phyloP scores from a whole-genome alignment of 1,139 yeast genomes.

The Yamadazyma triangularis region DNA sequence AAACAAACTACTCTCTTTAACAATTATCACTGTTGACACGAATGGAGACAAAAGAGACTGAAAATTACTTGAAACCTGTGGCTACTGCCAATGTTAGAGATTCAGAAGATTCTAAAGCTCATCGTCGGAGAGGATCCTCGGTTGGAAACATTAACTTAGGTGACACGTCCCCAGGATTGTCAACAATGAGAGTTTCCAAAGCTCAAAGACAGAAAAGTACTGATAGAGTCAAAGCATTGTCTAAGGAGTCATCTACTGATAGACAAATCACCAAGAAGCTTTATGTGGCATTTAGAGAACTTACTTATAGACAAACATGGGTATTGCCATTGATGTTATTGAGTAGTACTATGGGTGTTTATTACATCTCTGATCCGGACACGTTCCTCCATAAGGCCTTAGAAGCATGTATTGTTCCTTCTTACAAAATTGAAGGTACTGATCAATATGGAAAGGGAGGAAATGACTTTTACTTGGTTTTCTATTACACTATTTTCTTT shows the following conservation, averaged over 20 bases:
- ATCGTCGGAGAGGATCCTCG: constrained; percentile 47
- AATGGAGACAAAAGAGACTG: too few species aligned
- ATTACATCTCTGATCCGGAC: constrained; percentile 47
- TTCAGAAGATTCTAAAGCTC: not conserved
- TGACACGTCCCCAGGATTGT: constrained; percentile 50
- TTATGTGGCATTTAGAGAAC: constrained; percentile 54
- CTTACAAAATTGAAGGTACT: constrained; percentile 59
- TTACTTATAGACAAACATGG: constrained; percentile 76
- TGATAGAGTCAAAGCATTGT: constrained; percentile 29
- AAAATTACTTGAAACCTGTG: not conserved
- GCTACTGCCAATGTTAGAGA: not conserved
- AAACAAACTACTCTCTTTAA: too few species aligned
- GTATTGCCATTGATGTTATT: constrained; percentile 57
- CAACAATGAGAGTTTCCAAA: constrained; percentile 41
- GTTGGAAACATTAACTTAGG: constrained; percentile 57
- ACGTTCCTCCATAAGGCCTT: constrained; percentile 54
- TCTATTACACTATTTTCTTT: constrained; percentile 78
- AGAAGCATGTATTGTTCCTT: constrained; percentile 60
- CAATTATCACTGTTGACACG: too few species aligned
- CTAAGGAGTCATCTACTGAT: constrained; percentile 27
- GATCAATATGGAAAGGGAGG: constrained; percentile 80
- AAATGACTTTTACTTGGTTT: constrained; percentile 76
- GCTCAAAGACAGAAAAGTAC: constrained; percentile 29
- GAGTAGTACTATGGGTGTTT: constrained; percentile 30
- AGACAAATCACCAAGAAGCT: constrained; percentile 46